Evolutionary conservation across 441 rosid genomes (phyloP), one percentile per base, ranked within the genome.

Genomic region (Eutrema salsugineum): DNA sequence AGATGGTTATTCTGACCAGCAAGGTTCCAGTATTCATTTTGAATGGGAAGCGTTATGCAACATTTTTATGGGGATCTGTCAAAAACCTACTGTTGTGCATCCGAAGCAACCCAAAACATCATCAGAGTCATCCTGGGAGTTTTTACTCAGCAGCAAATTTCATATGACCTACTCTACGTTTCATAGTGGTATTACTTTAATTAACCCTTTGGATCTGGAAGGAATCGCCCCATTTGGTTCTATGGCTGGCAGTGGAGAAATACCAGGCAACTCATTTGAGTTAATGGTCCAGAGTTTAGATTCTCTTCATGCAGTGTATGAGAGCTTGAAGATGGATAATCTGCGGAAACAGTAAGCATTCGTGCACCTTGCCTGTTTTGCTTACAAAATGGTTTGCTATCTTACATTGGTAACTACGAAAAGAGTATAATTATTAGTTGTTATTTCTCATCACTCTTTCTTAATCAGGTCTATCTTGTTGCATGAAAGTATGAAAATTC

Each of bases 281-380:
- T 79, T 78, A 64, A 75, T 93, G 80, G 68, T 56, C 83, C 88
- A 82, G 81, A 83, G 77, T 76, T 85, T 96, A 82, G 93, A 83
- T 80, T 83, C 88, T 70, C 82, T 93, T 73, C 99, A 96, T 83
- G 94, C 99, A 15, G 82, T 93, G 6, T 93, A 93, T 85, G 99
- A 96, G 86, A 90, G 87, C 83, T 82, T 96, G 81, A 96, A 96
- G 80, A 79, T 96, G 83, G 89, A 96, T 84, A 86, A 74, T 79
- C 97, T 96, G 75, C 96, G 98, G n/a, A 88, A 88, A 80, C 79
- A 80, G 99, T 96, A 83, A 82, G 87, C 76, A 65, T 65, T 38
- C n/a, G 8, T 66, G 36, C 24, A 20, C 38, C 30, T 65, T 58
- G 20, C 68, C 20, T 32, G 38, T 33, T 59, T 48, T 24, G 33